A percentile compares a stretch with the other conserved stretches of the same genome.
Conservation (phyloP, 2,329 filamentous ascomycete genomes). For the Aureobasidium vineae region DNA sequence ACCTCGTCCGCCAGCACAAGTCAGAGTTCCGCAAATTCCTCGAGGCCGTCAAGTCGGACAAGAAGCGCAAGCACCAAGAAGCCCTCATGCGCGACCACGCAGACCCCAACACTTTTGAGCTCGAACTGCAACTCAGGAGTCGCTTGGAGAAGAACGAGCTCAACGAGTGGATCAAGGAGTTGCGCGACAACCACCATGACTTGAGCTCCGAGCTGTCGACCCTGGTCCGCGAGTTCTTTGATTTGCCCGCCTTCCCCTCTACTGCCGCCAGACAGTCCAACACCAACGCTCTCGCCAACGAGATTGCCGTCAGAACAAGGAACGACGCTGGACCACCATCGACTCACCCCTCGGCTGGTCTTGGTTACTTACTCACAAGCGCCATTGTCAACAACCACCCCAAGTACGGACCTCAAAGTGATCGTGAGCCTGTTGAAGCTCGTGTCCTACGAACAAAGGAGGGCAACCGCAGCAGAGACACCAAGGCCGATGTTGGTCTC, state of each 20-base stretch:
- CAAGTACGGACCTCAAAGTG: slow-evolving; percentile 57
- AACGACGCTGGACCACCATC: slow-evolving; percentile 51
- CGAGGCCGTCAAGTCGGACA: slow-evolving; percentile 25
- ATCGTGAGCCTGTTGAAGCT: slow-evolving; percentile 54
- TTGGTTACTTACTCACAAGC: slow-evolving; percentile 59
- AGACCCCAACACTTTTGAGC: slow-evolving; percentile 16
- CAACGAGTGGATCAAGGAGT: slow-evolving; percentile 36
- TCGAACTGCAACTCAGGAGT: slow-evolving; percentile 18
- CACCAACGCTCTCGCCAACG: not conserved
- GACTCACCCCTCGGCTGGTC: slow-evolving; percentile 64
- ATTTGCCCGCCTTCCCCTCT: slow-evolving; percentile 50
- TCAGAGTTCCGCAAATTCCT: slow-evolving; percentile 38
- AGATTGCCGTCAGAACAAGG: not conserved
- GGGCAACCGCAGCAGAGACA: slow-evolving; percentile 38
- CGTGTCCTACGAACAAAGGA: slow-evolving; percentile 55
- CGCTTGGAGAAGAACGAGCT: slow-evolving; percentile 22
- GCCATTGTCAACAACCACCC: slow-evolving; percentile 60
- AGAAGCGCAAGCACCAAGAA: slow-evolving; percentile 29
- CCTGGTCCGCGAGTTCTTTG: slow-evolving; percentile 56
- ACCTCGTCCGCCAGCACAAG: slow-evolving; percentile 42
- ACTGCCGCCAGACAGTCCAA: slow-evolving; percentile 36
- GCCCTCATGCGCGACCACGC: slow-evolving; percentile 23
- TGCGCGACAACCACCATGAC: slow-evolving; percentile 48
- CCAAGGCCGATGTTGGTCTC: slow-evolving; percentile 44
- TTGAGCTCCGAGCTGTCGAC: slow-evolving; percentile 53